Evolutionary conservation across 2,329 filamentous ascomycete species (phyloP).

Genomic region (Aspergillus ochraceus): DNA sequence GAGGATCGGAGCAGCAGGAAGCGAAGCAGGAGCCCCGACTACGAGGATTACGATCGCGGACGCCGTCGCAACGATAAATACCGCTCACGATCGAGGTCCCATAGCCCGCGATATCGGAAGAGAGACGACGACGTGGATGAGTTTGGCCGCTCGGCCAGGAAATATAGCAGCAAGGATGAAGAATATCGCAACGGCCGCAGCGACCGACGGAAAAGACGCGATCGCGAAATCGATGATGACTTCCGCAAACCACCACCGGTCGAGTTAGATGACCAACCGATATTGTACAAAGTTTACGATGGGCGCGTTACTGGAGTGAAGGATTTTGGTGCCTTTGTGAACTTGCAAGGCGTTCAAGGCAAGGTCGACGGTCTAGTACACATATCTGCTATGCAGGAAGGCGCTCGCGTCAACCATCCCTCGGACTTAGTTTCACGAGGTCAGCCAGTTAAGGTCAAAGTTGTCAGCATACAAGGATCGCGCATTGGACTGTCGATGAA

Average conservation of each 20-base stretch:
- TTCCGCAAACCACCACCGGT: constrained; percentile 66
- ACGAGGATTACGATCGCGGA: constrained; percentile 51
- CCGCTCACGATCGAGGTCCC: constrained; percentile 55
- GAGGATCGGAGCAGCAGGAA: constrained; percentile 48
- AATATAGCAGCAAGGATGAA: constrained; percentile 35
- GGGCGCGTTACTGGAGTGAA: constrained; percentile 90
- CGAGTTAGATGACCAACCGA: constrained; percentile 78
- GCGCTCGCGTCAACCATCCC: constrained; percentile 85
- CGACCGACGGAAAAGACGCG: constrained; percentile 41
- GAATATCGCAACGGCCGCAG: constrained; percentile 46
- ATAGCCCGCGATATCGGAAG: constrained; percentile 41
- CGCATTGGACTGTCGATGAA: constrained; percentile 94
- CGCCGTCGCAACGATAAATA: constrained; percentile 43
- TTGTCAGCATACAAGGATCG: constrained; percentile 78
- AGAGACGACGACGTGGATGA: constrained; percentile 59
- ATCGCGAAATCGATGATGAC: constrained; percentile 49
- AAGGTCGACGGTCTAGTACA: constrained; percentile 94
- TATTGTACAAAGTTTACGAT: constrained; percentile 84
- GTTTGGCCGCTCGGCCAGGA: constrained; percentile 53
- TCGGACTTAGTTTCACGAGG: constrained; percentile 79
- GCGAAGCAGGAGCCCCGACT: constrained; percentile 54
- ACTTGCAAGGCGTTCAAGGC: constrained; percentile 79
- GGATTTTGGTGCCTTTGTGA: constrained; percentile 94
- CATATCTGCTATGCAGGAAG: constrained; percentile 82
- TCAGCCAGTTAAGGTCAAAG: constrained; percentile 89